These are phyloP conservation scores for Entomortierella beljakovae DNA, from an alignment of 192 early-diverging fungal genomes.

Conservation along the genomic window DNA sequence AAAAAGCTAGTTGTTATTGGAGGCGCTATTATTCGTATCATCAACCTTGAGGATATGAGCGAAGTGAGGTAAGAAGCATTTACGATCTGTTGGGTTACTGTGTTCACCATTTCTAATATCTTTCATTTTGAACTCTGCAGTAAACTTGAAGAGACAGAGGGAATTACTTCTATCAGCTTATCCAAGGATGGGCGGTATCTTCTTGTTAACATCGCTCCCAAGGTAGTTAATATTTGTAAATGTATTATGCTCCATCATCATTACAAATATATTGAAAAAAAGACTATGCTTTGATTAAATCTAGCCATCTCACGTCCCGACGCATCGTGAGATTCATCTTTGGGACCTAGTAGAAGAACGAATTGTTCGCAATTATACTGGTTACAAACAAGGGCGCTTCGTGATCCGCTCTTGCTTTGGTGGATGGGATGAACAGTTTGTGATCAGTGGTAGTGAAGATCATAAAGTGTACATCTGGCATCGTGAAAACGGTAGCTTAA, in stretches of 20 bases:
- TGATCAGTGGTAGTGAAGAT: constrained; percentile 95
- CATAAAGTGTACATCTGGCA: constrained; percentile 84
- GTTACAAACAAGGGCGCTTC: constrained; percentile 87
- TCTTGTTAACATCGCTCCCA: constrained; percentile 57
- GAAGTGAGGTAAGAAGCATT: constrained; percentile 34
- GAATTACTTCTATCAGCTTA: constrained; percentile 52
- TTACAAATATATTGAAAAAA: background rate
- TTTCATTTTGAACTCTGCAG: constrained; percentile 1
- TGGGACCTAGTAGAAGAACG: constrained; percentile 82
- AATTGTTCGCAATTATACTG: constrained; percentile 81
- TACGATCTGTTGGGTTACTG: no score
- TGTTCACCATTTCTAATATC: background rate
- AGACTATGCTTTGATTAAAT: constrained; percentile 25
- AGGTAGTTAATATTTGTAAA: no score
- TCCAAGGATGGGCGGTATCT: constrained; percentile 65
- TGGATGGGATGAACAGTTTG: constrained; percentile 83
- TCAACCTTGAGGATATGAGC: constrained; percentile 39
- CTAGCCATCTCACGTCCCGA: constrained; percentile 71
- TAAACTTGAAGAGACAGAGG: constrained; percentile 52
- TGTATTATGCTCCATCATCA: no score
- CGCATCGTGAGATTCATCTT: constrained; percentile 83
- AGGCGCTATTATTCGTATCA: constrained; percentile 35
- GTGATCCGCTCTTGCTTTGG: constrained; percentile 95
- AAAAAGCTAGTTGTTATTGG: constrained; percentile 64
- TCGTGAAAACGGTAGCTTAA: constrained; percentile 71